Evolutionary conservation across 2,329 filamentous ascomycete genomes (phyloP).

Genomic region (Tolypocladium sp.): DNA sequence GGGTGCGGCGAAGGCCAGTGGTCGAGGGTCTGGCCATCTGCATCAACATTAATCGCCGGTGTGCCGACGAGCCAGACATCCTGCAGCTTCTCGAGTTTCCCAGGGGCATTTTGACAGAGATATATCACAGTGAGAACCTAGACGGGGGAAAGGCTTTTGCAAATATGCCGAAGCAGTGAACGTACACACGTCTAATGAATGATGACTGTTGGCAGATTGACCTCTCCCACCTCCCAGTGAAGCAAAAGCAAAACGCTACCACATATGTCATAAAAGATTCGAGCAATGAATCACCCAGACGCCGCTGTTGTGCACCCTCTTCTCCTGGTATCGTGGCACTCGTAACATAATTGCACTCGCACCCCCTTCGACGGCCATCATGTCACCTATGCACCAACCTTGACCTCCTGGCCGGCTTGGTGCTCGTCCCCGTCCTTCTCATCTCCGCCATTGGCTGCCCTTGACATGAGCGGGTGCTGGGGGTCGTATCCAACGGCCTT

Average conservation of each 20-base stretch:
- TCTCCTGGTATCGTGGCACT: neutral
- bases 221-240: neutral
- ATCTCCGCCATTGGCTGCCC: constrained; percentile 1
- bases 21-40: neutral
- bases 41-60: neutral
- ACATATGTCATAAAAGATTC: neutral
- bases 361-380: neutral
- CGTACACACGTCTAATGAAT: neutral
- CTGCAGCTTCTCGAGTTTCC: neutral
- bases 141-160: neutral
- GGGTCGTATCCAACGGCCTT: constrained; percentile 85
- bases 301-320: neutral
- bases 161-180: neutral
- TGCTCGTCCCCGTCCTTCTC: constrained; percentile 1
- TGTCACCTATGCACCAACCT: constrained; percentile 1
- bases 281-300: neutral
- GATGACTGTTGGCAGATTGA: neutral
- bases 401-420: neutral
- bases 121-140: neutral
- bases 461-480: constrained; percentile 29
- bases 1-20: too few species aligned
- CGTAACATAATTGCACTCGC: neutral
- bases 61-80: neutral
- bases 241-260: neutral
- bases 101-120: neutral